Base-by-base conservation (phyloP, 352 stramenopile genomes). In the Pythium sp. region DNA sequence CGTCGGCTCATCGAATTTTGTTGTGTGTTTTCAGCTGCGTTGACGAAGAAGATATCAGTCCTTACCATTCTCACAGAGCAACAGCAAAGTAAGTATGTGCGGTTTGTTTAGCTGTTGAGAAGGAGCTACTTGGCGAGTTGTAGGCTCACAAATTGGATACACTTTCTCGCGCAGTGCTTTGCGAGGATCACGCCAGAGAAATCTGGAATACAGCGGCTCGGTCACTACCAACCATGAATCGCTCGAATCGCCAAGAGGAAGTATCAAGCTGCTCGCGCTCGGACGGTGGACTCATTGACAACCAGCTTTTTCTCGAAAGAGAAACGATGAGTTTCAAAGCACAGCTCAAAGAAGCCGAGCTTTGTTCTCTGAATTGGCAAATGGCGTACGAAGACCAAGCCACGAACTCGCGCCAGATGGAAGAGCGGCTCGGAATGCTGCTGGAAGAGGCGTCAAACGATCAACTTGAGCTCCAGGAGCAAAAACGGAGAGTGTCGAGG, bases 351-450 rank as follows among this genome's bases (percentile, higher is more conserved):
- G 63, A 78, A 54, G 62, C 73, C 2, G 74, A 91, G 56, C 61
- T 90, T 6, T 63, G 71, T 30, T 65, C 43, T 7, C 68, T 86
- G 28, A 70, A 73, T 9, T 87, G 75, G 72, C 70, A 85, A 66
- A 73, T 73, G 43, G 61, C 68, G 0, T 74, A 79, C n/a, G 59
- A 71, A 47, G 65, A 82, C 18, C 74, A 87, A 68, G 51, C 34
- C 0, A 63, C 74, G n/a, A 65, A 51, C 28, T 60, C 66, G 14
- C n/a, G 60, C 3, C 76, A 75, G 51, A 38, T 74, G 1, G 61
- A 78, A 67, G 74, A 73, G 46, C 68, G 72, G 5, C 67, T 91
- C 12, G 30, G 30, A 1, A 87, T 91, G 79, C 47, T 80, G 18
- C 56, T 80, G 7, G 79, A 91, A 61, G 83, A 90, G 11, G 68